Evolutionary conservation across 768 basidiomycete species (phyloP).

Genomic region (Termitomyces sp.): DNA sequence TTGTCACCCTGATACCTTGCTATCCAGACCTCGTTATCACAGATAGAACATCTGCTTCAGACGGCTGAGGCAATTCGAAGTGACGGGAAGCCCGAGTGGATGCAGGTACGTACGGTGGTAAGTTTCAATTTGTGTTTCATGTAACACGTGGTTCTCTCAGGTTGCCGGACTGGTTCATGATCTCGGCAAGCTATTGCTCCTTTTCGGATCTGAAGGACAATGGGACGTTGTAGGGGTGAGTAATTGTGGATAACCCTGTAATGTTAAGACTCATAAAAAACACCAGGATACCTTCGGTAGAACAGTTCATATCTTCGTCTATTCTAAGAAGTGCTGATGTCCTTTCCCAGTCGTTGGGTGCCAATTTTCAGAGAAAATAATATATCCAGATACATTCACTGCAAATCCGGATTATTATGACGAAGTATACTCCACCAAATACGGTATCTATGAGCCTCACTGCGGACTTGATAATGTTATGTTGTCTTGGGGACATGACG

Average conservation of each 20-base stretch:
- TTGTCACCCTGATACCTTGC: not conserved
- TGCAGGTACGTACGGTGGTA: conserved; percentile 42
- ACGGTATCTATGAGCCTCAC: conserved; percentile 70
- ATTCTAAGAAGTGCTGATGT: not conserved
- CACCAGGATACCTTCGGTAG: conserved; percentile 38
- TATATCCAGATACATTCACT: conserved; percentile 75
- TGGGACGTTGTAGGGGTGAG: conserved; percentile 90
- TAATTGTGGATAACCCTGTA: not conserved
- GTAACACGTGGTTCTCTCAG: not conserved
- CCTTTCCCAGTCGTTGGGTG: conserved; percentile 65
- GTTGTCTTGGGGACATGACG: conserved; percentile 90
- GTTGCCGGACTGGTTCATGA: conserved; percentile 84
- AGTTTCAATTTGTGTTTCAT: not conserved
- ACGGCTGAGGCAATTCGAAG: conserved; percentile 86
- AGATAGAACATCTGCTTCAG: conserved; percentile 74
- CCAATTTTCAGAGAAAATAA: conserved; percentile 77
- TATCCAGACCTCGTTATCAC: conserved; percentile 4
- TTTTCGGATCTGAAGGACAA: conserved; percentile 84
- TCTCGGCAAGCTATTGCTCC: conserved; percentile 79
- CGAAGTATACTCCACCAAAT: conserved; percentile 60
- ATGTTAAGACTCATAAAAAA: not conserved
- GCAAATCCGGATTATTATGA: conserved; percentile 66
- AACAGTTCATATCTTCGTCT: conserved; percentile 5
- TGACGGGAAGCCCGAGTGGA: conserved; percentile 89
- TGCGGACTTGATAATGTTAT: conserved; percentile 86